Base-by-base conservation (phyloP, 768 basidiomycete genomes). In the Suillus subalutaceus region DNA sequence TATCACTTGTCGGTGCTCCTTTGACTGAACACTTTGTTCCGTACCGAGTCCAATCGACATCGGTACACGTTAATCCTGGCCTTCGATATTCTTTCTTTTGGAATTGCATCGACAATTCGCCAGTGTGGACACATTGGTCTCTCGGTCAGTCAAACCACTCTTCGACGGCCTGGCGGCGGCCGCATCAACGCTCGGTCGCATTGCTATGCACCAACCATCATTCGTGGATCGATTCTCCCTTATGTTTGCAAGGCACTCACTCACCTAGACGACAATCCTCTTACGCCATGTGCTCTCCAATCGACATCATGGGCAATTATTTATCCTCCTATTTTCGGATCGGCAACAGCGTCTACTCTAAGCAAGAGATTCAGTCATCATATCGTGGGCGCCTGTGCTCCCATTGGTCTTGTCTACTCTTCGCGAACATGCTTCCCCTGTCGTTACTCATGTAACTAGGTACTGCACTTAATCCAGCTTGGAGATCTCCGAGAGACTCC, bases 291-390 rank as follows among this genome's bases (percentile, higher is more conserved):
- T 60, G 41, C 41, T 56, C 9, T 16, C 16, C 30, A 52, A 30
- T 30, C 8, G 15, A 26, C 32, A 32, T n/a, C 35, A 56, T 56
- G 35, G 32, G 30, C 30, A 32, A 37, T 56, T 43, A 18, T 12
- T 32, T 9, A 44, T 13, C 26, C 43, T 30, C 59, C 59, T 60
- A 60, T 60, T 60, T 60, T 60, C 41, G 59, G 16, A 30, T 13
- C 16, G 26, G 40, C 26, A 18, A 26, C 15, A 8, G 38, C 23
- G 5, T 41, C 38, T 59, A 26, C 38, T 9, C 26, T 30, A 12
- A 30, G 26, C 40, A 43, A 60, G 40, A 41, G 6, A 20, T 41
- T 30, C 26, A 38, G 6, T 10, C 26, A 32, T 20, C 26, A 26
- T 30, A 41, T 60, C 41, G 41, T 43, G 59, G 18, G 18, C 40